These are phyloP conservation scores for Ophiostoma tasmaniense DNA, from an alignment of 2,329 filamentous ascomycete species.

Conservation along the genomic window DNA sequence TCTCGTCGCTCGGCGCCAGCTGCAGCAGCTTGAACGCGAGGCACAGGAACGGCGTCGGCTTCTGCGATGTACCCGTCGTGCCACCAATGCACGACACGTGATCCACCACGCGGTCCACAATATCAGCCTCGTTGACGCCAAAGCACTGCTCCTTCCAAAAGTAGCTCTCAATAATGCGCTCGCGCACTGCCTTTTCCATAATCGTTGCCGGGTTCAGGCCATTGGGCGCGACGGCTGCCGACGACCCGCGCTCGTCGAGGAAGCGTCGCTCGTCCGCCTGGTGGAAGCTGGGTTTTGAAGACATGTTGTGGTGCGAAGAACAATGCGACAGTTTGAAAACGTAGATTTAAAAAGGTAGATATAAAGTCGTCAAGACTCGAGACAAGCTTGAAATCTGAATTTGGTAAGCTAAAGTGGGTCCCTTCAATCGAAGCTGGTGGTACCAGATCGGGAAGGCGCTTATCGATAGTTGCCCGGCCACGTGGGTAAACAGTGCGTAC, in stretches of 20 bases:
- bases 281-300: conserved; percentile 32
- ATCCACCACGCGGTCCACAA: conserved; percentile 84
- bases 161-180: conserved; percentile 90
- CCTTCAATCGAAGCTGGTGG: neutral
- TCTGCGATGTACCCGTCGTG: conserved; percentile 74
- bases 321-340: neutral
- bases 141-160: conserved; percentile 99
- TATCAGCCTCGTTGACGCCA: conserved; percentile 72
- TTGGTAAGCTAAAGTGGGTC: conserved; percentile 5
- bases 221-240: conserved; percentile 65
- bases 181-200: conserved; percentile 89
- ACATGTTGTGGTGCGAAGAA: neutral
- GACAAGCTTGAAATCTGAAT: conserved; percentile 5
- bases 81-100: conserved; percentile 77
- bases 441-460: conserved; percentile 6
- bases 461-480: conserved; percentile 24
- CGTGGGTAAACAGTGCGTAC: conserved; percentile 7
- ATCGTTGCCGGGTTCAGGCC: conserved; percentile 92
- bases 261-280: conserved; percentile 73
- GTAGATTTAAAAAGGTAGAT: neutral
- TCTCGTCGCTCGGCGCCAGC: conserved; percentile 68
- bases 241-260: conserved; percentile 84
- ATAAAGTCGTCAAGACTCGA: neutral
- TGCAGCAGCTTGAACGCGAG: conserved; percentile 91
- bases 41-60: conserved; percentile 87